Evolutionary conservation across 2,329 filamentous ascomycete species (phyloP), one percentile per base, ranked within the genome.

Genomic region (Aspergillus latus): DNA sequence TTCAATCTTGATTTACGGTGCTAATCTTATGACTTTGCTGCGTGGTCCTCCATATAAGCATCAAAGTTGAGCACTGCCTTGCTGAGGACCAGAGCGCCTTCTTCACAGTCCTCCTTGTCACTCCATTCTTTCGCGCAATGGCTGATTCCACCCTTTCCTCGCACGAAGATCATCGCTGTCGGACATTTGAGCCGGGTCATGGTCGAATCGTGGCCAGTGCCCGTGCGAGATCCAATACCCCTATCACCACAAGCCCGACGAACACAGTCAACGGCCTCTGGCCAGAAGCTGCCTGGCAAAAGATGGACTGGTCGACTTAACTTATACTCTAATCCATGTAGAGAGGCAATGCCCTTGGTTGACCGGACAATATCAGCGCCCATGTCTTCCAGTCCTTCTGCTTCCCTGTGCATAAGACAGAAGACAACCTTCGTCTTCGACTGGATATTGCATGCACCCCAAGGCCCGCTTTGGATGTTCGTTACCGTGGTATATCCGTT

Each of bases 11-110:
- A 21, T 21, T 21, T 21, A 21, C 21, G 21, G 21, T 21, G 21
- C 21, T 21, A 21, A 42, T 21, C 16, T 6, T n/a, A 45, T 30
- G 26, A 3, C n/a, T 15, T n/a, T 30, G 10, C 28, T 37, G 46
- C 30, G 15, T 15, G 29, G 6, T 46, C 15, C 21, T 32, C 48
- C 28, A 46, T 1, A 9, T 32, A 26, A 7, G 26, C 32, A 48
- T 54, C 43, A n/a, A 48, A 36, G 10, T 21, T 46, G 32, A 53
- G 10, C 5, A 50, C 48, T 13, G 47, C 47, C 16, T 40, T 49
- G 5, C 34, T 21, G 7, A 49, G 36, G 11, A 40, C 47, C 47
- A 40, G 47, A 6, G 47, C 34, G 4, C 47, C 47, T 11, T 40
- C 34, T 8, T n/a, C 47, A 10, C 47, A 49, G 16, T 49, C 47